Conservation (phyloP, 768 basidiomycete genomes). For the Leucosporidium scottii region DNA sequence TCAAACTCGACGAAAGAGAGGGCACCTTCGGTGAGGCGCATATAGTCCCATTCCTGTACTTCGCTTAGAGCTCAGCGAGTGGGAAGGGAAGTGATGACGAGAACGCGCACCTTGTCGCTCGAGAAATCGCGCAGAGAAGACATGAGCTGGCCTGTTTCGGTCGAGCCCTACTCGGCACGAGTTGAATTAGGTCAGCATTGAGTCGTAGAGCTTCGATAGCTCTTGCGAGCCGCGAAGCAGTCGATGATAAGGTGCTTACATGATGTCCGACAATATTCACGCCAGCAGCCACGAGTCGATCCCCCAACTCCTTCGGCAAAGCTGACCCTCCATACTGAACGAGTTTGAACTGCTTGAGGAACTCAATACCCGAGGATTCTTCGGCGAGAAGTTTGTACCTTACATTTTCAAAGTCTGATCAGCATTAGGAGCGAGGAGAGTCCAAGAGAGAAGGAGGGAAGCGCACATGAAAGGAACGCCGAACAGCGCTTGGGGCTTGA, state of each 20-base stretch:
- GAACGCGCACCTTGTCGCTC: slow-evolving; percentile 45
- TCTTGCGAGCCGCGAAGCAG: no score
- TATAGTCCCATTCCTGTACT: slow-evolving; percentile 51
- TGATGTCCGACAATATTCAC: slow-evolving; percentile 51
- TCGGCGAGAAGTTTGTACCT: slow-evolving; percentile 49
- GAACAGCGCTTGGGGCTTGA: slow-evolving; percentile 29
- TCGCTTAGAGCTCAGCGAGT: no score
- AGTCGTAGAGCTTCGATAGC: no score
- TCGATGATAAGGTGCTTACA: slow-evolving; percentile 38
- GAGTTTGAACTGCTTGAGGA: slow-evolving; percentile 48
- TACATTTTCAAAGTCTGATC: no score
- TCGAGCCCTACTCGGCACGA: slow-evolving; percentile 13
- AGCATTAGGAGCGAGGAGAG: no score
- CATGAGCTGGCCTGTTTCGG: slow-evolving; percentile 41
- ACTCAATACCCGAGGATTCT: slow-evolving; percentile 47
- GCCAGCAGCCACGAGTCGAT: slow-evolving; percentile 49
- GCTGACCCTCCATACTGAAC: slow-evolving; percentile 53
- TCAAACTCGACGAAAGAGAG: slow-evolving; percentile 48
- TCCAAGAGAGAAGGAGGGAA: no score
- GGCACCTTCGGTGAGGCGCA: slow-evolving; percentile 41
- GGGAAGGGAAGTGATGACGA: no score
- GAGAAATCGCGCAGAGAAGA: slow-evolving; percentile 50
- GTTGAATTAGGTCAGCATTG: no score
- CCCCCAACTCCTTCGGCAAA: slow-evolving; percentile 53
- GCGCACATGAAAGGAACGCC: slow-evolving; percentile 43